Evolutionary conservation across 805 yeast genomes (phyloP).

Genomic region (Kuraishia capsulata): DNA sequence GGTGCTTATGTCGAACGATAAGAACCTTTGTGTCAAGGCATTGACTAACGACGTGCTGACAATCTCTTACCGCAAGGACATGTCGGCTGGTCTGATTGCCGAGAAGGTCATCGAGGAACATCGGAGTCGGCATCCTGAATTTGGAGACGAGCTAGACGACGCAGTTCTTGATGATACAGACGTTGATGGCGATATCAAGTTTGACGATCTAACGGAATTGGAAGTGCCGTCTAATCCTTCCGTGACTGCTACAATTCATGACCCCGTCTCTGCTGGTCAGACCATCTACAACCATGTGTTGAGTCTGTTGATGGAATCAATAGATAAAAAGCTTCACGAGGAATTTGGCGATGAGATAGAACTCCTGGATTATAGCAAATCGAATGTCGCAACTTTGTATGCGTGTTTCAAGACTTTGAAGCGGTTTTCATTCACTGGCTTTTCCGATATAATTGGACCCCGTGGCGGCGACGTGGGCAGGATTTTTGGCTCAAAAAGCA

Average conservation of each 20-base stretch:
- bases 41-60: constrained; percentile 58
- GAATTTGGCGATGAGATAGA: constrained; percentile 52
- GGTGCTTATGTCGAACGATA: constrained; percentile 71
- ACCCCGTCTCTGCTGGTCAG: constrained; percentile 6
- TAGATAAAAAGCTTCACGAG: constrained; percentile 40
- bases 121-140: neutral
- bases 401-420: constrained; percentile 34
- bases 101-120: constrained; percentile 27
- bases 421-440: constrained; percentile 48
- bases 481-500: constrained; percentile 16
- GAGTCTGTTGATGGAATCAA: constrained; percentile 30
- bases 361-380: constrained; percentile 37
- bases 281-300: constrained; percentile 32
- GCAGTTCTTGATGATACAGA: constrained; percentile 10
- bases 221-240: neutral
- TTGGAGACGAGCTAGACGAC: neutral
- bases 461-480: constrained; percentile 10
- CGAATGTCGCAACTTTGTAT: constrained; percentile 22
- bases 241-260: neutral
- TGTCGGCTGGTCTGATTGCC: constrained; percentile 36
- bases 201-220: constrained; percentile 1
- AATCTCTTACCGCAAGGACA: constrained; percentile 37
- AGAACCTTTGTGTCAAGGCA: constrained; percentile 74
- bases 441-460: constrained; percentile 31
- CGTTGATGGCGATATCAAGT: neutral